Base-by-base conservation (phyloP, 176 grass and related monocot genomes). In the Aegilops speltoides region DNA sequence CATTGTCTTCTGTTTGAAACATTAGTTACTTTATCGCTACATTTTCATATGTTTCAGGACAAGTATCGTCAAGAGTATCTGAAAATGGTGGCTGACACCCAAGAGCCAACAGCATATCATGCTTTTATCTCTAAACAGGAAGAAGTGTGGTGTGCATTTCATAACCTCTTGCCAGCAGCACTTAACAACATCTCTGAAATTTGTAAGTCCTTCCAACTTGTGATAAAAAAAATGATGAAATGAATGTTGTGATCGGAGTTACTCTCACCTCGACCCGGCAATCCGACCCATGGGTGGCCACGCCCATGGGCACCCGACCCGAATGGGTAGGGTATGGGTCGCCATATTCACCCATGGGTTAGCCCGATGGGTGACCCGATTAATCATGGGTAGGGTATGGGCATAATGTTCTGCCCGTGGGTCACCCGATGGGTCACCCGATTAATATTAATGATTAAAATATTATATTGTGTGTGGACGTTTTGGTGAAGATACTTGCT, bases 61-160 rank as follows among this genome's bases (percentile, higher is more conserved):
- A 95, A 93, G 65, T 79, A 89, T 70, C 87, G 88, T 64, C 80
- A 93, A 22, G 91, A 95, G 75, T 82, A 61, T 80, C 82, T 98
- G 20, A 95, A 93, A 84, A 84, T 92, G 80, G 68, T 90, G 57
- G 82, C 22, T 19, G 93, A 87, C 22, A 56, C 77, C 70, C 79
- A 85, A 62, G 83, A 83, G 81, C 26, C 52, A 20, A 77, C 86
- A 48, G 63, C 64, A 66, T 74, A 79, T 77, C 75, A 88, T 80
- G 28, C 36, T 34, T 64, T 88, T 22, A 40, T 89, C 83, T 12
- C 82, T 93, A 82, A 92, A 83, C 80, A 79, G 74, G 95, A 98
- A 93, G 95, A 92, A 71, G 93, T 93, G 54, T 98, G 95, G 95
- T 98, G 95, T 83, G 87, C 72, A 78, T 71, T 85, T 85, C 95